Conservation (phyloP, 495 filamentous ascomycete species). For the Sordaria brevicollis region DNA sequence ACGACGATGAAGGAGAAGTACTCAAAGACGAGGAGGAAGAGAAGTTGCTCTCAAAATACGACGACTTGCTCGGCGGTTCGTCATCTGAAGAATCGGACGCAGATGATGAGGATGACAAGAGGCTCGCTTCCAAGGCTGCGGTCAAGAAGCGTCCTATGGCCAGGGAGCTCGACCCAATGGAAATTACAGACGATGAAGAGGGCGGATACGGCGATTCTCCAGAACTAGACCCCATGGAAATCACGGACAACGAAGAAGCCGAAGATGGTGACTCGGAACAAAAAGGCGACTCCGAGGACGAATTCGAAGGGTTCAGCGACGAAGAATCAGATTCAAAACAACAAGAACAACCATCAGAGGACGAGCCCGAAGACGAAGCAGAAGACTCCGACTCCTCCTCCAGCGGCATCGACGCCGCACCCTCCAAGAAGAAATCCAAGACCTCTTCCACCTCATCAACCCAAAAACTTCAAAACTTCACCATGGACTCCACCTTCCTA, state of each 20-base stretch:
- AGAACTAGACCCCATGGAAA: slow-evolving; percentile 11
- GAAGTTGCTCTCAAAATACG: slow-evolving; percentile 7
- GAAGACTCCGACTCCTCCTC: not conserved
- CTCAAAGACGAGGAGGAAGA: slow-evolving; percentile 10
- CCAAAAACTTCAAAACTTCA: slow-evolving; percentile 12
- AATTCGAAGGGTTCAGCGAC: slow-evolving; percentile 11
- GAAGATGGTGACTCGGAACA: not conserved
- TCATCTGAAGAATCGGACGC: slow-evolving; percentile 8
- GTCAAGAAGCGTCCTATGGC: not conserved
- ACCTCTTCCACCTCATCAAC: slow-evolving; percentile 7
- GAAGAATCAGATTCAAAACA: not conserved
- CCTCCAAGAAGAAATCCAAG: slow-evolving; percentile 8
- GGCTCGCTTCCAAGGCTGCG: slow-evolving; percentile 3
- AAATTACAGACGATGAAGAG: slow-evolving; percentile 10
- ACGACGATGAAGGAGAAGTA: not conserved
- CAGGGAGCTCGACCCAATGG: slow-evolving; percentile 13
- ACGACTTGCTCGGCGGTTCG: slow-evolving; percentile 8
- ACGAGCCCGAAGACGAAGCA: slow-evolving; percentile 2
- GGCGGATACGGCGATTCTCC: not conserved
- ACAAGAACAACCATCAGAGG: slow-evolving; percentile 2
- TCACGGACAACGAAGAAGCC: slow-evolving; percentile 10
- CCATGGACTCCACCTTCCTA: slow-evolving; percentile 59
- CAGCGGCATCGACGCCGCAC: slow-evolving; percentile 13
- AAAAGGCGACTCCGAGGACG: not conserved
- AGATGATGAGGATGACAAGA: slow-evolving; percentile 4